Percentiles rank a stretch among this genome's conserved stretches.
phyloP scores from a whole-genome alignment of 106 monocot species.

The Apostasia shenzhenica region DNA sequence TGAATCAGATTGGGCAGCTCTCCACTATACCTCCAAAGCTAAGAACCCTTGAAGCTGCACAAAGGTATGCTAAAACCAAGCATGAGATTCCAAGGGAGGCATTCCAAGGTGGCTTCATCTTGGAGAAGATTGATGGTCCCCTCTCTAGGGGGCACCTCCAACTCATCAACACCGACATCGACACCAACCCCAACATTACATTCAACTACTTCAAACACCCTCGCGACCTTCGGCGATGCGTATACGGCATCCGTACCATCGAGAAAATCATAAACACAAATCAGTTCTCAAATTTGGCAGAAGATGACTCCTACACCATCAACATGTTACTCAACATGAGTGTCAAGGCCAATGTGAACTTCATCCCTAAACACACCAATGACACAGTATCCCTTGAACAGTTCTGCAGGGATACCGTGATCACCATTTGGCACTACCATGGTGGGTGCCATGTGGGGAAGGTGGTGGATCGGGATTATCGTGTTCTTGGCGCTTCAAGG shows the following conservation, averaged over 20 bases:
- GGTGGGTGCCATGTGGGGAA: slow-evolving; percentile 63
- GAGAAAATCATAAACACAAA: slow-evolving; percentile 28
- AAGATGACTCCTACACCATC: slow-evolving; percentile 13
- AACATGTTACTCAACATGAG: slow-evolving; percentile 52
- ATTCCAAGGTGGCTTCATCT: slow-evolving; percentile 71
- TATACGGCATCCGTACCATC: slow-evolving; percentile 43
- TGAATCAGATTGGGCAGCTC: slow-evolving; percentile 78
- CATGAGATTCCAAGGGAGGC: slow-evolving; percentile 37
- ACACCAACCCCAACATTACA: slow-evolving; percentile 55
- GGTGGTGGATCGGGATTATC: slow-evolving; percentile 42
- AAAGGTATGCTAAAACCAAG: slow-evolving; percentile 26
- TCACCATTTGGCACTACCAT: slow-evolving; percentile 82
- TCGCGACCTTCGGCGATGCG: slow-evolving; percentile 40
- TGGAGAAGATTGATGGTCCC: slow-evolving; percentile 64
- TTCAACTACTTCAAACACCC: slow-evolving; percentile 84
- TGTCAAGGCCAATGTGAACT: slow-evolving; percentile 51
- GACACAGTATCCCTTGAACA: slow-evolving; percentile 57
- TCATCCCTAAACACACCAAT: slow-evolving; percentile 57
- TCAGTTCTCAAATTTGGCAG: slow-evolving; percentile 30
- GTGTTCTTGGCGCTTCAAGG: slow-evolving; percentile 29
- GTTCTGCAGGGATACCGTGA: slow-evolving; percentile 61
- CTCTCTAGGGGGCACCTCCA: slow-evolving; percentile 55
- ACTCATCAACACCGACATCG: slow-evolving; percentile 28
- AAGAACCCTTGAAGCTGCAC: slow-evolving; percentile 31
- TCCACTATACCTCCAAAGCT: slow-evolving; percentile 62